Percentiles rank a stretch among this genome's conserved stretches.
Evolutionary conservation across 768 basidiomycete genomes (phyloP).

Genomic region (Tulasnella sp.): DNA sequence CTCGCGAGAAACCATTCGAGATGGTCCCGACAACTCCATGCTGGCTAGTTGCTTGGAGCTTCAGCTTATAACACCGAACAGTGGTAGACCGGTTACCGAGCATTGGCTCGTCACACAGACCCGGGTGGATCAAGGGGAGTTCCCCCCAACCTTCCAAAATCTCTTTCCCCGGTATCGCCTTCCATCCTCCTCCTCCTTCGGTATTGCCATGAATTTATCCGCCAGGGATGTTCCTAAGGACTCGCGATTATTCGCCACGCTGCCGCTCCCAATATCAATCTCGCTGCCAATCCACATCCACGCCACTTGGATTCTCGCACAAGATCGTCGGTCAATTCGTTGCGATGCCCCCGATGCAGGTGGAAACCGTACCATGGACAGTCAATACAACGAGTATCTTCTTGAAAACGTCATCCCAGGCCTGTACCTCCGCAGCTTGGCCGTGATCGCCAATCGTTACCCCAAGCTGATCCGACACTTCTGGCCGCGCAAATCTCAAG

Average conservation of each 20-base stretch:
- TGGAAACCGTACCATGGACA: not conserved
- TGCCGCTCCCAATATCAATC: constrained; percentile 38
- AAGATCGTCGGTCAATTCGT: constrained; percentile 35
- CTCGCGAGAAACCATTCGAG: not conserved
- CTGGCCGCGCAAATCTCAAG: constrained; percentile 37
- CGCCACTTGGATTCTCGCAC: constrained; percentile 42
- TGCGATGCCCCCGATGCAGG: constrained; percentile 1
- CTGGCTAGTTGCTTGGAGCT: not conserved
- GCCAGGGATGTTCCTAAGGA: not conserved
- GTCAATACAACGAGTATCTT: not conserved
- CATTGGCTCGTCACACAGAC: not conserved
- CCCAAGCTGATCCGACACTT: constrained; percentile 19
- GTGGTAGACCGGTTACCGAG: not conserved
- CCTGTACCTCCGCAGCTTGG: constrained; percentile 20
- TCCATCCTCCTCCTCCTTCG: not conserved
- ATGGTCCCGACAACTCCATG: not conserved
- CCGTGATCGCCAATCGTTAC: constrained; percentile 37
- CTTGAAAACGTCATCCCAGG: constrained; percentile 1
- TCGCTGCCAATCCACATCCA: constrained; percentile 42
- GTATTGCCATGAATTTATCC: not conserved
- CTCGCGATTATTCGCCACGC: constrained; percentile 35
- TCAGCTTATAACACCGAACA: not conserved
- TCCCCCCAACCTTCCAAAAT: not conserved
- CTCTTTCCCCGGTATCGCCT: not conserved
- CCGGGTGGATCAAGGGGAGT: not conserved